phyloP scores from a whole-genome alignment of 2,329 filamentous ascomycete species.

The Penicillium sp. region DNA sequence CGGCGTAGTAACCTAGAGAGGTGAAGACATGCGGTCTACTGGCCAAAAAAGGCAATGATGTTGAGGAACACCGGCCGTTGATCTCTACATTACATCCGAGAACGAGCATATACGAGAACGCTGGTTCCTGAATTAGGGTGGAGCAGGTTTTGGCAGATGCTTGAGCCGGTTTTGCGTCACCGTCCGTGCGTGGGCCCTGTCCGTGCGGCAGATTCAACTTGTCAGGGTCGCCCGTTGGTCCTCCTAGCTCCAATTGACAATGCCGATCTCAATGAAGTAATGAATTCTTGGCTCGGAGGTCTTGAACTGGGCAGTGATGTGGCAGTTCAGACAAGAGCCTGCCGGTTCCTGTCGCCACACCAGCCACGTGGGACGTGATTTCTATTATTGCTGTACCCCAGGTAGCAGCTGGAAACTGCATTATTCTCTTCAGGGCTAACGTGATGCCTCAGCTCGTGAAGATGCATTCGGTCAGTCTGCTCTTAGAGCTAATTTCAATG shows the following conservation, averaged over 20 bases:
- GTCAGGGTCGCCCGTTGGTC: neutral
- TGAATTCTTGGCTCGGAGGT: neutral
- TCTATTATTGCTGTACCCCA: neutral
- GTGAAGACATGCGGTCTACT: neutral
- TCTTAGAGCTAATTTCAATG: neutral
- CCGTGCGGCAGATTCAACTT: neutral
- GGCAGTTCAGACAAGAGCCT: neutral
- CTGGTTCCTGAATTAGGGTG: slow-evolving; percentile 8
- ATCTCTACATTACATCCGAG: neutral
- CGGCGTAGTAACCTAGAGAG: neutral
- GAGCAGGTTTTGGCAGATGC: slow-evolving; percentile 14
- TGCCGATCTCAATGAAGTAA: neutral
- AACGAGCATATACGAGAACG: neutral
- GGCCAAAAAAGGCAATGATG: neutral
- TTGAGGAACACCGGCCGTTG: neutral
- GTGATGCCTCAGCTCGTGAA: neutral
- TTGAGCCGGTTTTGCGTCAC: slow-evolving; percentile 6
- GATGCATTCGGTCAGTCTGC: neutral
- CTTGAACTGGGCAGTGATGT: neutral
- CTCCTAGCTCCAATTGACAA: neutral
- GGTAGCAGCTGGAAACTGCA: neutral
- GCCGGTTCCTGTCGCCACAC: neutral
- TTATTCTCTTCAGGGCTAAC: neutral
- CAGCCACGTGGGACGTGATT: neutral
- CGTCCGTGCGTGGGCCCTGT: slow-evolving; percentile 7